A percentile compares a stretch with the other conserved stretches of the same genome.
Conservation (phyloP, 176 grass and related monocot genomes). For the Aegilops umbellulata region DNA sequence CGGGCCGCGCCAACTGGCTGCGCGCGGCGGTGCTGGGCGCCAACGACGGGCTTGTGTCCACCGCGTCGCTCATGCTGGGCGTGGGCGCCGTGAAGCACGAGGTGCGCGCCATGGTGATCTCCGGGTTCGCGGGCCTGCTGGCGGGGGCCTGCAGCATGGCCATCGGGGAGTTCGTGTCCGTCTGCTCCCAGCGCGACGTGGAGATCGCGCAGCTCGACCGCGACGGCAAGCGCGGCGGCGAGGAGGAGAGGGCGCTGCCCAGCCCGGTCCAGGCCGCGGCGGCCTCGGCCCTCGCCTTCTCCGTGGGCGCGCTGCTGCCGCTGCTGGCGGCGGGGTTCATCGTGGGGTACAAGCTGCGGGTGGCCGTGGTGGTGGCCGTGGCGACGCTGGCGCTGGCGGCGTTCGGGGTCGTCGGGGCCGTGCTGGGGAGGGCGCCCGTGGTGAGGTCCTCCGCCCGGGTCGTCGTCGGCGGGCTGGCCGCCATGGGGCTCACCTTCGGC, state of each 20-base stretch:
- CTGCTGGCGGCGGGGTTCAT: slow-evolving; percentile 66
- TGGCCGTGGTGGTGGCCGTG: slow-evolving; percentile 42
- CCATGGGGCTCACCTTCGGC: slow-evolving; percentile 56
- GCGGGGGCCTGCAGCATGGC: slow-evolving; percentile 80
- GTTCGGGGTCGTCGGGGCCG: slow-evolving; percentile 57
- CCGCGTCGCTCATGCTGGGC: slow-evolving; percentile 72
- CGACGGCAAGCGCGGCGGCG: slow-evolving; percentile 29
- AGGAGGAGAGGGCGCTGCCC: slow-evolving; percentile 25
- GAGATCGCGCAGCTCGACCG: slow-evolving; percentile 54
- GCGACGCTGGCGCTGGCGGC: slow-evolving; percentile 33
- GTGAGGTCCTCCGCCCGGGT: slow-evolving; percentile 42
- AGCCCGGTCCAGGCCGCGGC: slow-evolving; percentile 51
- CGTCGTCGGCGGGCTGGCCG: slow-evolving; percentile 38
- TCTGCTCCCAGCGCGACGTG: slow-evolving; percentile 71
- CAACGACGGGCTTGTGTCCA: slow-evolving; percentile 77
- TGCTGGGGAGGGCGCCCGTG: slow-evolving; percentile 39
- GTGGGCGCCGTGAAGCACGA: slow-evolving; percentile 64
- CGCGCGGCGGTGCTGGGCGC: slow-evolving; percentile 70
- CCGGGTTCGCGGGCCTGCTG: slow-evolving; percentile 67
- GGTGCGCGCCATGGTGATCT: slow-evolving; percentile 53
- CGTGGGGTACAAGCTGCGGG: slow-evolving; percentile 32
- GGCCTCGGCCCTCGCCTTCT: slow-evolving; percentile 61
- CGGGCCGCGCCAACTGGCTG: slow-evolving; percentile 60
- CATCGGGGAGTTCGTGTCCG: slow-evolving; percentile 82
- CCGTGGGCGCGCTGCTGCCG: slow-evolving; percentile 47